Base-by-base conservation (phyloP, 345 rosid species). In the Bretschneidera sinensis region DNA sequence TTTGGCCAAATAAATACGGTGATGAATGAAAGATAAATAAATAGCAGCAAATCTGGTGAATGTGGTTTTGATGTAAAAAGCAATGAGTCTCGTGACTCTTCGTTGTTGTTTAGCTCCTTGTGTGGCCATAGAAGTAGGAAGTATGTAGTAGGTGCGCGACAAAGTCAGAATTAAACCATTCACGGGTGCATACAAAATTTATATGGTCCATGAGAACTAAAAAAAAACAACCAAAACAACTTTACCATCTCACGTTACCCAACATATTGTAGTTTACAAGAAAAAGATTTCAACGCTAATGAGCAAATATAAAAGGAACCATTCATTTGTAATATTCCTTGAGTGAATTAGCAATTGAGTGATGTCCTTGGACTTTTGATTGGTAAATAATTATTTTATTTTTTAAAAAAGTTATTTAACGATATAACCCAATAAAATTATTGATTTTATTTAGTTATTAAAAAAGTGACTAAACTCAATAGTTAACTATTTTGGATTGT, bases 81-180 rank as follows among this genome's bases (percentile, higher is more conserved):
- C 35, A 51, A 53, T 4, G 57, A 45, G 59, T 75, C 96, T 72
- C 96, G 96, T 89, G 96, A 89, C 83, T 67, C 82, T 79, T 18
- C 0, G 34, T 84, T 89, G 91, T 89, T 76, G 72, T 78, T 78
- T 85, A 74, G 91, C 76, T 71, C 64, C 65, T 64, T 67, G n/a
- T 69, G 84, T 79, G 89, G 83, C 79, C 75, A 66, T 60, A 24
- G 54, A 64, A 39, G 15, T 39, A 39, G 45, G 62, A 17, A 65
- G 28, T 43, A 63, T 61, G 69, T 9, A 55, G 73, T 48, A 24
- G 75, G 64, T 58, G 66, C 65, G 14, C 54, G 72, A 78, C 79
- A 77, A 66, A 31, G 6, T 31, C n/a, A 21, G 65, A 78, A 66
- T 75, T 65, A 69, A 65, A 51, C 60, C 74, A 78, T 50, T 85